Conservation (phyloP, 163 green algal species). For the Chlorella variabilis region DNA sequence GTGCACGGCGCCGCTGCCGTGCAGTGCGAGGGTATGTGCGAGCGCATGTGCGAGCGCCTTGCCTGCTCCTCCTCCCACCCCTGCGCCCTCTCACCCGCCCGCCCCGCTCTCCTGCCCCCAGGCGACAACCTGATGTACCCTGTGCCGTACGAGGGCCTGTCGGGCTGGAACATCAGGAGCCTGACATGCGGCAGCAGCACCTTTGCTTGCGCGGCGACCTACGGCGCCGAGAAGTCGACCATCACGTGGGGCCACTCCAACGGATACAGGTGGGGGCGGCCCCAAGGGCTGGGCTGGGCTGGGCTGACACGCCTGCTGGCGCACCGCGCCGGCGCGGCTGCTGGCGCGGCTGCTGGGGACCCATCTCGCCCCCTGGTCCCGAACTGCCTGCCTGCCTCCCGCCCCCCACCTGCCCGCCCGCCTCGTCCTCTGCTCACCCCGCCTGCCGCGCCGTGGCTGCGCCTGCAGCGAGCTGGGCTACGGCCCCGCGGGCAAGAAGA, state of each 20-base stretch:
- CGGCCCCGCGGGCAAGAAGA: conserved; percentile 91
- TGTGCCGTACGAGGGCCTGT: conserved; percentile 78
- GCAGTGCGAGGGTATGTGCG: too few relatives aligned
- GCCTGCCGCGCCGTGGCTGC: too few relatives aligned
- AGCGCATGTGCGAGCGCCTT: background rate
- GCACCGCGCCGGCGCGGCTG: too few relatives aligned
- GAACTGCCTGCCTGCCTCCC: too few relatives aligned
- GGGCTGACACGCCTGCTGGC: too few relatives aligned
- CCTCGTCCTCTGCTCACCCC: background rate
- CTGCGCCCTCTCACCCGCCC: background rate
- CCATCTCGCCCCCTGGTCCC: too few relatives aligned
- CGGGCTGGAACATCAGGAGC: conserved; percentile 83
- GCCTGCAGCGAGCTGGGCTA: conserved; percentile 87
- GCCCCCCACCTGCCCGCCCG: background rate
- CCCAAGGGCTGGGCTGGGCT: too few relatives aligned
- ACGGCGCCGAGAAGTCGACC: conserved; percentile 63
- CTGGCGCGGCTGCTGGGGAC: too few relatives aligned
- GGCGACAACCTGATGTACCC: conserved; percentile 88
- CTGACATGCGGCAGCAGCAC: conserved; percentile 79
- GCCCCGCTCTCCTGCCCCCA: background rate
- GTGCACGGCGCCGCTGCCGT: background rate
- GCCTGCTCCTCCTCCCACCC: background rate
- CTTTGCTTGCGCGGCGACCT: conserved; percentile 72
- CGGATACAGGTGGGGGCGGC: conserved; percentile 54
- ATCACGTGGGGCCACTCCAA: conserved; percentile 86